Evolutionary conservation across 2,329 filamentous ascomycete genomes (phyloP), one percentile per base, ranked within the genome.

Genomic region (Pyricularia pennisetigena): DNA sequence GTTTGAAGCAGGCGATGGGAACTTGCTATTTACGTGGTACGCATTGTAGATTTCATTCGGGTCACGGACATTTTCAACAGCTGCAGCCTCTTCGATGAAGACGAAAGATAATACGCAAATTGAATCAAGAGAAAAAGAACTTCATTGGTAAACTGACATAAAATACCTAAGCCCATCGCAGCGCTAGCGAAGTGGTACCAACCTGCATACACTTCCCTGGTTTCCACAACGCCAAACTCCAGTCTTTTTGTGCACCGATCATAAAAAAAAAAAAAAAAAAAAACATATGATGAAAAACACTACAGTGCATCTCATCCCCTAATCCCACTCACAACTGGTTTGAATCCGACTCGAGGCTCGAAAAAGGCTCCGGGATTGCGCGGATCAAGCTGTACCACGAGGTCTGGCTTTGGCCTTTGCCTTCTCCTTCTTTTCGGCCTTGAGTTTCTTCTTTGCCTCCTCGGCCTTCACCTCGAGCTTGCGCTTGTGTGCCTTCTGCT

Each of bases 351-450:
- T n/a, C 16, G 14, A 41, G 35, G 1, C 12, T 49, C 41, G 41
- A n/a, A 20, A 49, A 9, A 49, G 20, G 10, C n/a, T 49, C 16
- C 5, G 20, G 41, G 20, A n/a, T 5, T 49, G n/a, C 20, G 5
- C 41, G 6, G 20, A 49, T 64, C 29, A 64, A 23, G 28, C 64
- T 73, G 86, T 82, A 26, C 88, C 90, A 71, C 92, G 88, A 16
- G 94, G 94, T 81, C 94, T 97, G 6, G 90, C 85, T 82, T 97
- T 99, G 26, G 88, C 86, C 71, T 92, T 92, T 72, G 94, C 94
- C 86, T 98, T 99, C 72, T 94, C 92, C 83, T 97, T 97, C 75
- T 94, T 94, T 69, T 96, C 93, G 71, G 92, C 88, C 85, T 97
- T 99, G 73, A 90, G 85, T 82, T 94, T 96, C 86, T 98, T 98